Base-by-base conservation (phyloP, 805 yeast genomes). In the Candida sithepensis region DNA sequence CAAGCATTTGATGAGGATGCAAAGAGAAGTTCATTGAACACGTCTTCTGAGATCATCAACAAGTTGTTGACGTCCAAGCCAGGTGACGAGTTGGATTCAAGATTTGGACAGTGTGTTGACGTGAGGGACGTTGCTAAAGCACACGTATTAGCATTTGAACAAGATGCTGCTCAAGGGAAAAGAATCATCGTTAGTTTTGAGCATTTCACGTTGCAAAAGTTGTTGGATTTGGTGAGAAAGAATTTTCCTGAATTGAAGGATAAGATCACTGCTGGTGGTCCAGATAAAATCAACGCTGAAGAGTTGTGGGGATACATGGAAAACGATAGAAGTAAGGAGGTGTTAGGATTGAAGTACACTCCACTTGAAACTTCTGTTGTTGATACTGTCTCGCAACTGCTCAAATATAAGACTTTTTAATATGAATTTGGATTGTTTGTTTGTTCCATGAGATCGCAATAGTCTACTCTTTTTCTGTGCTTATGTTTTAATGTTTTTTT, bases 111-210 rank as follows among this genome's bases (percentile, higher is more conserved):
- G 4, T 26, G 10, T 24, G 59, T 69, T 16, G 74, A 70, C 44
- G 74, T 70, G 4, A 53, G 75, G 48, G 73, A 70, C 47, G 64
- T 75, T 49, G 70, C 77, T 10, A 59, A 57, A 47, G 80, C 82
- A 8, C 86, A 82, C 59, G 51, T 79, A 18, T 52, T 55, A 28
- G 49, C 53, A 3, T 41, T 55, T 30, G 51, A 50, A 39, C 45
- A 44, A 16, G 43, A 48, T 12, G 37, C 47, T 3, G 30, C 48
- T 22, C 51, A 65, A 42, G 63, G 64, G 47, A 26, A 68, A 51
- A 63, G 77, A 51, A 58, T 71, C 33, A 58, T 67, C 41, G 39
- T 45, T 18, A 32, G 37, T 21, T 57, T 19, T 43, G 48, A 59
- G 13, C 18, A 20, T 30, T 65, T 61, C 51, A 51, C 60, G 33